Evolutionary conservation across 2,329 filamentous ascomycete species (phyloP), one percentile per base, ranked within the genome.

Genomic region (Epichloe hybrida): DNA sequence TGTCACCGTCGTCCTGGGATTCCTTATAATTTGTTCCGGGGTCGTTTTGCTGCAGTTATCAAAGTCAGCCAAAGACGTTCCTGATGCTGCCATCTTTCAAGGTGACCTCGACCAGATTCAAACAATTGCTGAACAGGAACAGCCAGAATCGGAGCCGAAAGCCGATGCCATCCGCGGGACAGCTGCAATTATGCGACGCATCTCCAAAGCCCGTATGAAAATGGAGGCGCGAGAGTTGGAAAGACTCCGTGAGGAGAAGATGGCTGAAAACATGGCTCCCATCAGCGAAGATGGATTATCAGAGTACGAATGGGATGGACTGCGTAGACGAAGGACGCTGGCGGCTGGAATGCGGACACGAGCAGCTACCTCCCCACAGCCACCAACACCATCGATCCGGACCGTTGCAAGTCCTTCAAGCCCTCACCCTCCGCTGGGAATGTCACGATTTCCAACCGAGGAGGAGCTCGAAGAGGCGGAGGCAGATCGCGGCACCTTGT

Each of bases 41-140:
- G 93, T 97, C 5, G 84, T 97, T 0, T 70, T 98, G 7, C 72
- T 98, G 9, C 93, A 98, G 64, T 79, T 98, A n/a, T 96, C 93
- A 49, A 97, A 97, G 65, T 96, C 91, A 0, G 88, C 93, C 59
- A 98, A 97, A 64, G 91, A 98, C 62, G 91, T 98, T 0, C 93
- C 93, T 6, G 93, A 97, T 64, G 76, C 88, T 0, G 89, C 90
- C 35, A 83, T 98, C 39, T 95, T 98, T 72, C 82, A 83, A 50
- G 93, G 91, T 43, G 89, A 97, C 62, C 76, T 98, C 48, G 86
- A 97, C 61, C 91, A 98, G 72, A 86, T 97, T 50, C 87, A 93
- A 35, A 95, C 91, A 34, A 93, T 97, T 55, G 91, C 88, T 45
- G 88, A 96, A 61, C 88, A 95, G 62, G 88, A 95, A 64, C 89